These are phyloP conservation scores for Ceriops decandra DNA, from an alignment of 345 rosid genomes.

Conservation along the genomic window DNA sequence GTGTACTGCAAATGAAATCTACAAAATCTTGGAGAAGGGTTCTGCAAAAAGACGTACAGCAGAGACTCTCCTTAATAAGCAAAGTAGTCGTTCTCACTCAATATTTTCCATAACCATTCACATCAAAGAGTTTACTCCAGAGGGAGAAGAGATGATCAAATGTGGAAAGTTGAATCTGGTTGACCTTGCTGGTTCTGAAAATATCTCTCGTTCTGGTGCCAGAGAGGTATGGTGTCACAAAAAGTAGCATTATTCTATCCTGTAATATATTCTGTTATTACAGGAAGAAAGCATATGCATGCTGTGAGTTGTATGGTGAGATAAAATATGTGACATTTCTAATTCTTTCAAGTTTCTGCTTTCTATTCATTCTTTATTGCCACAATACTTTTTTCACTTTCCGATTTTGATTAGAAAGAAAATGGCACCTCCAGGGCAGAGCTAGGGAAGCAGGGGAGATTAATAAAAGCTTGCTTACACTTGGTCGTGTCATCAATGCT, in stretches of 20 bases:
- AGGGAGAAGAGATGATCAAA: constrained; percentile 99
- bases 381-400: background rate
- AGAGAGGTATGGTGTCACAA: constrained; percentile 60
- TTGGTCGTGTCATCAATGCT: constrained; percentile 93
- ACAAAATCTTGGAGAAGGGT: constrained; percentile 94
- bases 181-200: constrained; percentile 99
- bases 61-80: constrained; percentile 98
- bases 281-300: background rate
- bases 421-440: constrained; percentile 71
- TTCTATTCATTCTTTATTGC: constrained; percentile 6
- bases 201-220: constrained; percentile 97
- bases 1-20: constrained; percentile 87
- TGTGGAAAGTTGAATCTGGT: constrained; percentile 98
- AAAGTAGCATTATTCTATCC: background rate
- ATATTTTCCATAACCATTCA: constrained; percentile 96
- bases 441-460: constrained; percentile 99
- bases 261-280: background rate
- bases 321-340: background rate
- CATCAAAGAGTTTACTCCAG: constrained; percentile 90
- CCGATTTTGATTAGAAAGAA: constrained; percentile 14
- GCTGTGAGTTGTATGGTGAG: background rate
- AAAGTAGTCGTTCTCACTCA: constrained; percentile 97
- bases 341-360: constrained; percentile 22
- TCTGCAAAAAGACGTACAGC: constrained; percentile 97
- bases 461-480: constrained; percentile 96